Evolutionary conservation across 352 stramenopile species (phyloP).

Genomic region (Pythium myriotylum): DNA sequence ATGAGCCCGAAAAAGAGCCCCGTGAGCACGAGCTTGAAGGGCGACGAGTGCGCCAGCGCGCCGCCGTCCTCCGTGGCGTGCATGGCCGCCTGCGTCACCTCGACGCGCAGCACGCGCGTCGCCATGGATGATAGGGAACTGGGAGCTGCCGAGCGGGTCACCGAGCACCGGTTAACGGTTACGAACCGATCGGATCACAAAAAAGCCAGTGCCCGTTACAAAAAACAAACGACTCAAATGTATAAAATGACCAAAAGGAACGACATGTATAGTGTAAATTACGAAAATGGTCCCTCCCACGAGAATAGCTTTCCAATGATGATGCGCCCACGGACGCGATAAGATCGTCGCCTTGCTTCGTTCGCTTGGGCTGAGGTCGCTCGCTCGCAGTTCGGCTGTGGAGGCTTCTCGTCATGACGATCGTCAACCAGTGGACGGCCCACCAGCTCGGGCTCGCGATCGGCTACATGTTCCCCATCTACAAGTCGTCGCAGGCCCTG

Average conservation of each 20-base stretch:
- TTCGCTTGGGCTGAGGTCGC: no score
- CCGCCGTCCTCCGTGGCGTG: slow-evolving; percentile 38
- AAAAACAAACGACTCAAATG: no score
- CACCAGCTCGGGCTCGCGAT: slow-evolving; percentile 58
- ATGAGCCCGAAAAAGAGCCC: slow-evolving; percentile 44
- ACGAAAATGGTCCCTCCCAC: no score
- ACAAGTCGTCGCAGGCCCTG: slow-evolving; percentile 56
- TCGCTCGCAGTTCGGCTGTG: no score
- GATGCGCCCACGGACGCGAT: no score
- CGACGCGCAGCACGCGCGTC: slow-evolving; percentile 38
- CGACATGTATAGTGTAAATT: no score
- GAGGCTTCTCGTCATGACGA: slow-evolving; percentile 35
- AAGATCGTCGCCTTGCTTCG: no score
- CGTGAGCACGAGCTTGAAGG: slow-evolving; percentile 44
- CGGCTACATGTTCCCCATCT: slow-evolving; percentile 66
- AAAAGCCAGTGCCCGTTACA: slow-evolving; percentile 21
- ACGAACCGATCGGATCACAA: slow-evolving; percentile 17
- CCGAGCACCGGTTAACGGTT: no score
- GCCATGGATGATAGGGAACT: slow-evolving; percentile 7
- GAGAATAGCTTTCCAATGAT: no score
- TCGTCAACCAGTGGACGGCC: slow-evolving; percentile 51
- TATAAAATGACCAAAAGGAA: no score
- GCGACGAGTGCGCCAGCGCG: slow-evolving; percentile 38
- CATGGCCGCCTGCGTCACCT: slow-evolving; percentile 29
- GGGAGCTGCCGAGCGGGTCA: no score